phyloP scores from a whole-genome alignment of 2,329 filamentous ascomycete species.

The Aspergillus sp. region DNA sequence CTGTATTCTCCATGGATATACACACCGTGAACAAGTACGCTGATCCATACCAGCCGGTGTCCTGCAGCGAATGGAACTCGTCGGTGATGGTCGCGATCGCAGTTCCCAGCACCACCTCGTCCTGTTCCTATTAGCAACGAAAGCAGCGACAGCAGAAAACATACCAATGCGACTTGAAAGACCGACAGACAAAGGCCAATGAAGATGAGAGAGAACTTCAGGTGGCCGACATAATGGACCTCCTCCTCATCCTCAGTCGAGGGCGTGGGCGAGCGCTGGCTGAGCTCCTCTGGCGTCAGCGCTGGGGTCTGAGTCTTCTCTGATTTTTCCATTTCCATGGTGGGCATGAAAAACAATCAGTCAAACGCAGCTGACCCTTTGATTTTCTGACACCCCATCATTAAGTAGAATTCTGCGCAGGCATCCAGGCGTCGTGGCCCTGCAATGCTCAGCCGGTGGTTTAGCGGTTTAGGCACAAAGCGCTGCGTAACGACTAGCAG shows the following conservation, averaged over 20 bases:
- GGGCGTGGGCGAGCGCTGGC: not conserved
- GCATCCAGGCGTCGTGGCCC: no score
- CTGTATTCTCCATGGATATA: no score
- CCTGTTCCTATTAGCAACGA: not conserved
- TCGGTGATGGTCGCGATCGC: slow-evolving; percentile 37
- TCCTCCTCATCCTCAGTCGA: not conserved
- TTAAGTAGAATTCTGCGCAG: no score
- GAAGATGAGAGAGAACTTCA: not conserved
- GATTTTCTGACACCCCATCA: no score
- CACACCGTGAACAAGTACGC: slow-evolving; percentile 2
- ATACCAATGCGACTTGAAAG: not conserved
- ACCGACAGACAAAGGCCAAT: not conserved
- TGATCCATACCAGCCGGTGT: slow-evolving; percentile 8
- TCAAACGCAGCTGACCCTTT: no score
- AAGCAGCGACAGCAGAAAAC: not conserved
- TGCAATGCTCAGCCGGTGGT: no score
- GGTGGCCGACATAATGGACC: not conserved
- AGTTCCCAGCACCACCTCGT: slow-evolving; percentile 32
- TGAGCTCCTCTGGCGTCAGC: not conserved
- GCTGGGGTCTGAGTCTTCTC: not conserved
- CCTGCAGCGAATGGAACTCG: slow-evolving; percentile 24
- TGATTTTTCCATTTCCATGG: not conserved
- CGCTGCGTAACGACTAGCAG: no score
- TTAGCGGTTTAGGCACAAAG: no score
- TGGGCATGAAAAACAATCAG: not conserved